phyloP scores from a whole-genome alignment of 257 asterid species.

The Perilla frutescens region DNA sequence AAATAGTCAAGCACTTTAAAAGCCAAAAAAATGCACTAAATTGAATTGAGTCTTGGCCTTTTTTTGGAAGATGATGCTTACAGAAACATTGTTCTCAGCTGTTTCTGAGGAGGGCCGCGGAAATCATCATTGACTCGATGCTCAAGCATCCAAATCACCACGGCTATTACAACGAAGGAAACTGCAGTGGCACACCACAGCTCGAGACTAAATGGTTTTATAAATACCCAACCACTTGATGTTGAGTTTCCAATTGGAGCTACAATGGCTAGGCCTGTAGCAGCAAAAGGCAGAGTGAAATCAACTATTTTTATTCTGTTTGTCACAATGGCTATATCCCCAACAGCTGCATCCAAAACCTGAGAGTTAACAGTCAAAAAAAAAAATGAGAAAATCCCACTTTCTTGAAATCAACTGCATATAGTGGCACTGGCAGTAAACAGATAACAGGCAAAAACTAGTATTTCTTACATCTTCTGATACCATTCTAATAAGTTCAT shows the following conservation, averaged over 20 bases:
- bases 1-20: background rate
- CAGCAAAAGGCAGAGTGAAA: slow-evolving; percentile 68
- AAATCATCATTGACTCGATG: slow-evolving; percentile 72
- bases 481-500: slow-evolving; percentile 42
- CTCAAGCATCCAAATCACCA: slow-evolving; percentile 71
- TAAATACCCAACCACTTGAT: slow-evolving; percentile 71
- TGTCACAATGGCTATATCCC: slow-evolving; percentile 71
- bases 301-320: slow-evolving; percentile 60
- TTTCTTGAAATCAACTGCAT: background rate
- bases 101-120: slow-evolving; percentile 75
- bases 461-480: slow-evolving; percentile 35
- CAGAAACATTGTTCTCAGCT: slow-evolving; percentile 65
- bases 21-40: background rate
- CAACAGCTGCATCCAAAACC: slow-evolving; percentile 68
- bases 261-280: slow-evolving; percentile 69
- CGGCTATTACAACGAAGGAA: slow-evolving; percentile 59
- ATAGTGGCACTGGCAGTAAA: too few relatives aligned
- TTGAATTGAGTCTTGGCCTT: background rate
- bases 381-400: background rate
- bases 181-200: slow-evolving; percentile 65
- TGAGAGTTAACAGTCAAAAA: slow-evolving; percentile 16
- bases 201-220: slow-evolving; percentile 58
- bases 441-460: background rate
- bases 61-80: slow-evolving; percentile 36
- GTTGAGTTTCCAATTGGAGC: slow-evolving; percentile 54